Conservation (phyloP, 1,139 yeast species). For the Zygotorulaspora mrakii region DNA sequence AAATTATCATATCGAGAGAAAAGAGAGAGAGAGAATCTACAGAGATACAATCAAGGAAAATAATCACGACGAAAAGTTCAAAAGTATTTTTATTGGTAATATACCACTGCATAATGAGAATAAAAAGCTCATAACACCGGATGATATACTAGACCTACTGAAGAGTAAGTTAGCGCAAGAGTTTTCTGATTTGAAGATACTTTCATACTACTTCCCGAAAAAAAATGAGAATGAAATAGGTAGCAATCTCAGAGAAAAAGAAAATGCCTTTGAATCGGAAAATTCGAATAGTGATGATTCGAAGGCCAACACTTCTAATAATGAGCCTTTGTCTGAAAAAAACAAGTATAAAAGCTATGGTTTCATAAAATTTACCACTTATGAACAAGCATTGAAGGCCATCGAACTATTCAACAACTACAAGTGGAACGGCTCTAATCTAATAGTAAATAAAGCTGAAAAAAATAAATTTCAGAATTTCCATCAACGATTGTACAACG, state of each 20-base stretch:
- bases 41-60: constrained; percentile 31
- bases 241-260: constrained; percentile 7
- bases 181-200: constrained; percentile 21
- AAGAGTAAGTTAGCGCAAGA: constrained; percentile 13
- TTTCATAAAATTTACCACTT: constrained; percentile 43
- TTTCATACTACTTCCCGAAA: constrained; percentile 34
- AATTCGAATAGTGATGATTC: no score
- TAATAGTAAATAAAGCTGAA: constrained; percentile 35
- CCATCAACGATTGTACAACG: constrained; percentile 11
- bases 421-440: constrained; percentile 25
- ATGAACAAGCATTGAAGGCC: constrained; percentile 42
- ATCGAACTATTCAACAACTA: constrained; percentile 40
- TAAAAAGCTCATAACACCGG: constrained; percentile 20
- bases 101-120: constrained; percentile 22
- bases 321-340: constrained; percentile 10
- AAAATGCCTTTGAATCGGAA: no score
- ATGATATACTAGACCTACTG: constrained; percentile 24
- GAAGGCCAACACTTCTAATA: no score
- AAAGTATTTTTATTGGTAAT: constrained; percentile 35
- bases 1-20: constrained; percentile 51
- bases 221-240: constrained; percentile 8
- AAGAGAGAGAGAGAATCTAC: constrained; percentile 43
- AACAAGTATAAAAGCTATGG: constrained; percentile 43
- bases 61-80: constrained; percentile 28
- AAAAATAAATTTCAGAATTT: constrained; percentile 23